Evolutionary conservation across 345 rosid genomes (phyloP).

Genomic region (Melaleuca alternifolia): DNA sequence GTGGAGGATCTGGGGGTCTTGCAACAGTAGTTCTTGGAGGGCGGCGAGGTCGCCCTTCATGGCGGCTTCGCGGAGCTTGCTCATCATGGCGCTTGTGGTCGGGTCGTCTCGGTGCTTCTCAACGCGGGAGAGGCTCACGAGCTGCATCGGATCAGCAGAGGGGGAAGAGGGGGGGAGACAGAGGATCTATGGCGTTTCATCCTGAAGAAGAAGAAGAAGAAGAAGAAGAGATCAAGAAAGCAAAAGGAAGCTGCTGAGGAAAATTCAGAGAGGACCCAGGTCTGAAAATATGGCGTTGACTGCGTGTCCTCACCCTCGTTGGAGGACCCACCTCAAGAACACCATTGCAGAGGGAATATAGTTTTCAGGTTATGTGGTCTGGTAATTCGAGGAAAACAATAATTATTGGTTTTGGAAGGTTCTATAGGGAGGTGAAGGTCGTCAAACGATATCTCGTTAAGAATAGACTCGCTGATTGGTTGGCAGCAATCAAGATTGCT

Average conservation of each 20-base stretch:
- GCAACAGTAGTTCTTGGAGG: slow-evolving; percentile 2
- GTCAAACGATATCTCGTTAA: not conserved
- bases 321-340: not conserved
- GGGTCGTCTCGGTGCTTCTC: not conserved
- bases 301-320: not conserved
- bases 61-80: slow-evolving; percentile 5
- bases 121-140: not conserved
- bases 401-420: not conserved
- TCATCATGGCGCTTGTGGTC: not conserved
- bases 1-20: slow-evolving; percentile 1
- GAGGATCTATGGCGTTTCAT: not conserved
- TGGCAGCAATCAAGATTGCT: not conserved
- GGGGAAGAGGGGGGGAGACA: not conserved
- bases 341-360: not conserved
- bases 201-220: not conserved
- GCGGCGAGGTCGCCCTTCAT: not conserved
- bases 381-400: not conserved
- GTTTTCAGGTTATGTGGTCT: not conserved
- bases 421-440: not conserved
- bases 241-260: not conserved
- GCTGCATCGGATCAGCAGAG: not conserved
- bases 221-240: not conserved
- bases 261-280: not conserved
- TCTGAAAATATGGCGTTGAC: not conserved
- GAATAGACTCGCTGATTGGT: not conserved